Percentiles rank a stretch among this genome's conserved stretches.
These are phyloP conservation scores for Populus nigra DNA, from an alignment of 345 rosid species.

Conservation along the genomic window DNA sequence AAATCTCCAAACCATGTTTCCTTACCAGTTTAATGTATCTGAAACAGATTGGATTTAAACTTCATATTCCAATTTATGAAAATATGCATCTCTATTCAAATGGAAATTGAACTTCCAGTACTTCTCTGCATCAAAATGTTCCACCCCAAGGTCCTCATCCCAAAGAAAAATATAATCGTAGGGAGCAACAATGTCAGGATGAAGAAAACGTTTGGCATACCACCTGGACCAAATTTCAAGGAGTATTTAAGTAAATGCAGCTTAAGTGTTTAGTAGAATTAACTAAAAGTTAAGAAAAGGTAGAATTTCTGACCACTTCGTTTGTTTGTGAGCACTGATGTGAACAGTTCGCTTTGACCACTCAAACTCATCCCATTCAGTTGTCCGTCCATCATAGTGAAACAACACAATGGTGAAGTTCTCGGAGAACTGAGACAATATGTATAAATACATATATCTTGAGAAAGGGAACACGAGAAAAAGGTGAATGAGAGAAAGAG, in stretches of 20 bases:
- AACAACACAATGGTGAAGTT: conserved; percentile 82
- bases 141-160: conserved; percentile 98
- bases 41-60: conserved; percentile 14
- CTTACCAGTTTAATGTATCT: conserved; percentile 73
- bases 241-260: conserved; percentile 12
- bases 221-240: conserved; percentile 52
- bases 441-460: neutral
- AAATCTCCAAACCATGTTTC: conserved; percentile 85
- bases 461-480: conserved; percentile 8
- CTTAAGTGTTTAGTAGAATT: neutral
- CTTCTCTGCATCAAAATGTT: conserved; percentile 81
- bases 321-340: conserved; percentile 75
- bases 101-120: conserved; percentile 19
- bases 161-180: conserved; percentile 90
- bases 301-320: conserved; percentile 68
- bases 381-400: conserved; percentile 83
- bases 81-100: neutral
- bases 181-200: conserved; percentile 79
- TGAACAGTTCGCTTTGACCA: conserved; percentile 96
- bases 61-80: conserved; percentile 2
- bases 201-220: conserved; percentile 96
- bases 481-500: neutral
- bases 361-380: conserved; percentile 88
- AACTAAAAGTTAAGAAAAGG: neutral
- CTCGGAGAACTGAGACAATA: conserved; percentile 70